A percentile compares a stretch with the other conserved stretches of the same genome.
These are phyloP conservation scores for Hansenula sp. DNA, from an alignment of 1,139 yeast species.

Conservation along the genomic window DNA sequence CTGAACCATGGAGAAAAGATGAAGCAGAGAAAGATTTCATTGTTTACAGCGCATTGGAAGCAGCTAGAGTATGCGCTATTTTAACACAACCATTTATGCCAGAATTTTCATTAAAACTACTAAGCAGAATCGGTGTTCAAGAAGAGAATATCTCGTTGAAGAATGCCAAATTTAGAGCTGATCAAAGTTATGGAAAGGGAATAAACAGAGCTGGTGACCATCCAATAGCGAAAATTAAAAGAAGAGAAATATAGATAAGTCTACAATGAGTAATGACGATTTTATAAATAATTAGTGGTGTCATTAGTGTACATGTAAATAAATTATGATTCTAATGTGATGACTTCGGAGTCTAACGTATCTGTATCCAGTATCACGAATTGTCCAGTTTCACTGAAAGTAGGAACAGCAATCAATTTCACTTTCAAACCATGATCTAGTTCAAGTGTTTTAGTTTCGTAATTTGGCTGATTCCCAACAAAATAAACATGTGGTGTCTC, in stretches of 20 bases:
- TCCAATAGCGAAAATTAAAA: conserved; percentile 28
- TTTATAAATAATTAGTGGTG: too few relatives aligned
- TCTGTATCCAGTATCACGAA: conserved; percentile 61
- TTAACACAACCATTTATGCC: conserved; percentile 75
- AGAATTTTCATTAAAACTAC: conserved; percentile 45
- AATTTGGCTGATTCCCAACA: conserved; percentile 76
- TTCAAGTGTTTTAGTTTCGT: conserved; percentile 34
- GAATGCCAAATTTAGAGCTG: conserved; percentile 41
- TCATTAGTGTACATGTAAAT: not conserved
- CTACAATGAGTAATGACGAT: not conserved
- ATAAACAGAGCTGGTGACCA: conserved; percentile 39
- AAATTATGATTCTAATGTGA: conserved; percentile 26
- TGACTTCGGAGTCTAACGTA: conserved; percentile 48
- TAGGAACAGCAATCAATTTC: conserved; percentile 65
- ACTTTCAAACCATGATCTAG: conserved; percentile 30
- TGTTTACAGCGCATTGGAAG: conserved; percentile 66
- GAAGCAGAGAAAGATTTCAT: conserved; percentile 41
- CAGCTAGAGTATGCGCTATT: conserved; percentile 63
- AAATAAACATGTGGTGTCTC: conserved; percentile 85
- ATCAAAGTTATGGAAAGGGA: conserved; percentile 40
- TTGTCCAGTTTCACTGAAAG: conserved; percentile 61
- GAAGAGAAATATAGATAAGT: conserved; percentile 3
- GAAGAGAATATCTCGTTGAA: conserved; percentile 39
- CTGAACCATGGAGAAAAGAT: conserved; percentile 55
- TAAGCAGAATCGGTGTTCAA: conserved; percentile 55